Evolutionary conservation across 2,329 filamentous ascomycete genomes (phyloP).

Genomic region (Taxawa tesnikishii): DNA sequence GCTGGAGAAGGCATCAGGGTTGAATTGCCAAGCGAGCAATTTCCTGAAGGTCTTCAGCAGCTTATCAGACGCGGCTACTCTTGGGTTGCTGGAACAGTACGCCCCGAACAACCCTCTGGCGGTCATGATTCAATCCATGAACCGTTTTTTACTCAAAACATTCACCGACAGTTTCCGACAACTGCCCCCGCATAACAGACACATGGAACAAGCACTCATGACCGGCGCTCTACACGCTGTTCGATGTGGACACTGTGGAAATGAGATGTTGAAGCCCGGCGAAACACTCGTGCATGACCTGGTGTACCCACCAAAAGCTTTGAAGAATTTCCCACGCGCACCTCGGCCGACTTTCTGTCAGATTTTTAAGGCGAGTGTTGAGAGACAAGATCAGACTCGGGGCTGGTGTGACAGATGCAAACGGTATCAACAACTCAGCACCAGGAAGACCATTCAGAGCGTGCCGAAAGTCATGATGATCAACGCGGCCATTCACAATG

Average conservation of each 20-base stretch:
- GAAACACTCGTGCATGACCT: slow-evolving; percentile 77
- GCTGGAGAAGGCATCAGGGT: slow-evolving; percentile 88
- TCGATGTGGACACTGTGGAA: slow-evolving; percentile 74
- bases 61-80: slow-evolving; percentile 61
- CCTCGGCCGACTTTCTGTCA: slow-evolving; percentile 61
- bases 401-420: slow-evolving; percentile 92
- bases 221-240: slow-evolving; percentile 64
- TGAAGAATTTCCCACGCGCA: slow-evolving; percentile 33
- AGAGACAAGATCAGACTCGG: slow-evolving; percentile 75
- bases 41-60: slow-evolving; percentile 80
- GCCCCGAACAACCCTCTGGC: slow-evolving; percentile 60
- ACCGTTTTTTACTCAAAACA: slow-evolving; percentile 73
- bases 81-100: slow-evolving; percentile 79
- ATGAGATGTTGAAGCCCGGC: slow-evolving; percentile 70
- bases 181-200: slow-evolving; percentile 47
- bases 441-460: slow-evolving; percentile 69
- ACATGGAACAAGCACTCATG: slow-evolving; percentile 61
- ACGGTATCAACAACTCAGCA: slow-evolving; percentile 77
- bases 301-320: slow-evolving; percentile 53
- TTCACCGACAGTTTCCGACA: slow-evolving; percentile 57
- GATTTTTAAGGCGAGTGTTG: slow-evolving; percentile 83
- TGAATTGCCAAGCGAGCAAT: slow-evolving; percentile 94
- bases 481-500: slow-evolving; percentile 62
- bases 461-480: slow-evolving; percentile 80
- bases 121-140: slow-evolving; percentile 73